Evolutionary conservation across 1,284 basidiomycete species (phyloP).

Genomic region (Marasmius sp.): DNA sequence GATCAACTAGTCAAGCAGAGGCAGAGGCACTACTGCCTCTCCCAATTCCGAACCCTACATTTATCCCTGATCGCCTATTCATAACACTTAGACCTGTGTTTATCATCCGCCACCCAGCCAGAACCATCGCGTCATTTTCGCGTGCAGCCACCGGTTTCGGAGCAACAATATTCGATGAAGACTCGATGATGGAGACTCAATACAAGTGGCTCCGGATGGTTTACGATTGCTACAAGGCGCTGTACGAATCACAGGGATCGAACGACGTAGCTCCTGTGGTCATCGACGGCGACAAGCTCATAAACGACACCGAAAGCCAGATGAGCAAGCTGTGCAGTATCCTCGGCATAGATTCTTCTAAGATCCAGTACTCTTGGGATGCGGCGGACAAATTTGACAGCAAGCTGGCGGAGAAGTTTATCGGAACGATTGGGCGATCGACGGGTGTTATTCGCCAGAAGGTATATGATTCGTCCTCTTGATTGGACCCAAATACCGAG

Average conservation of each 20-base stretch:
- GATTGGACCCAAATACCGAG: not conserved
- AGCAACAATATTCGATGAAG: not conserved
- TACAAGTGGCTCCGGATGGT: not conserved
- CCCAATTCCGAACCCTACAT: not conserved
- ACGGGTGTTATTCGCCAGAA: not conserved
- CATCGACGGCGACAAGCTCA: not conserved
- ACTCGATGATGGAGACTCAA: not conserved
- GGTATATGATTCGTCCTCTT: not conserved
- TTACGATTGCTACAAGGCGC: not conserved
- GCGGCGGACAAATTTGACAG: not conserved
- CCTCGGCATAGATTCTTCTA: not conserved
- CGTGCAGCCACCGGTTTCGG: not conserved
- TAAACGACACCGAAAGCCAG: not conserved
- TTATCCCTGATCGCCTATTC: not conserved
- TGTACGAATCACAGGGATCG: not conserved
- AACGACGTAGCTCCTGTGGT: not conserved
- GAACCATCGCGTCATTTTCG: not conserved
- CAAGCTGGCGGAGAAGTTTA: not conserved
- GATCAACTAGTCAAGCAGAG: not conserved
- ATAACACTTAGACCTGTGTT: not conserved
- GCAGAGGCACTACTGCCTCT: not conserved
- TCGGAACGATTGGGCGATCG: not conserved
- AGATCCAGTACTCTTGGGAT: not conserved
- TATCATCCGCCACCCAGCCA: not conserved
- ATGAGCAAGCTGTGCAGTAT: not conserved